Evolutionary conservation across 345 rosid species (phyloP).

Genomic region (Populus davidiana): DNA sequence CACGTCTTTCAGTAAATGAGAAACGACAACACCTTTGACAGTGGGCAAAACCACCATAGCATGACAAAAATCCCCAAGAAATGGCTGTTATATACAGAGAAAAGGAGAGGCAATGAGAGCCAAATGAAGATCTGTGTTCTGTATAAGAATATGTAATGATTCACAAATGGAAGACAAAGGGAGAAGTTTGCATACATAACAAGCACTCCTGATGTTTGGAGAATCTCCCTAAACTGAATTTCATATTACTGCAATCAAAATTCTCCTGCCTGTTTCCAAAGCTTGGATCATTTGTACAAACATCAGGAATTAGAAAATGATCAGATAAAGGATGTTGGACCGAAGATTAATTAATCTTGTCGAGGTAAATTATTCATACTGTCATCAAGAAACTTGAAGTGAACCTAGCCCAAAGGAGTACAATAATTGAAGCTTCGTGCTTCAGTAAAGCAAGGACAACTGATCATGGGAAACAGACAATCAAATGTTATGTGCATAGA

Average conservation of each 20-base stretch:
- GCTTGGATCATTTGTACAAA: neutral
- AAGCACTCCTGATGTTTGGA: neutral
- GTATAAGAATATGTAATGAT: neutral
- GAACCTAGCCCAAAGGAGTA: neutral
- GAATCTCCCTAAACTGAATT: neutral
- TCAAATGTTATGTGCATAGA: neutral
- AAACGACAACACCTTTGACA: neutral
- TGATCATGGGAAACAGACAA: neutral
- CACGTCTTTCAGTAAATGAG: neutral
- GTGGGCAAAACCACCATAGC: neutral
- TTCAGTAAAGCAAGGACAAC: slow-evolving; percentile 8
- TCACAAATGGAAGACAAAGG: neutral
- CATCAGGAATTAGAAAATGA: neutral
- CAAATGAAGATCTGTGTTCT: neutral
- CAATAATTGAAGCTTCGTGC: neutral
- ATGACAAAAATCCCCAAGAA: neutral
- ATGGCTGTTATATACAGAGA: neutral
- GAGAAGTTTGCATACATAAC: neutral
- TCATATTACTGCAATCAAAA: neutral
- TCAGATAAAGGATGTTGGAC: neutral
- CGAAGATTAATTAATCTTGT: too few species aligned
- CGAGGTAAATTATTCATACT: too few species aligned
- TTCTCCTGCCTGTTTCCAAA: neutral
- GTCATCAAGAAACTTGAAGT: neutral
- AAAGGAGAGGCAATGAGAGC: neutral